Conservation (phyloP, 1,284 basidiomycete genomes). For the Sanghuangporus baumii region DNA sequence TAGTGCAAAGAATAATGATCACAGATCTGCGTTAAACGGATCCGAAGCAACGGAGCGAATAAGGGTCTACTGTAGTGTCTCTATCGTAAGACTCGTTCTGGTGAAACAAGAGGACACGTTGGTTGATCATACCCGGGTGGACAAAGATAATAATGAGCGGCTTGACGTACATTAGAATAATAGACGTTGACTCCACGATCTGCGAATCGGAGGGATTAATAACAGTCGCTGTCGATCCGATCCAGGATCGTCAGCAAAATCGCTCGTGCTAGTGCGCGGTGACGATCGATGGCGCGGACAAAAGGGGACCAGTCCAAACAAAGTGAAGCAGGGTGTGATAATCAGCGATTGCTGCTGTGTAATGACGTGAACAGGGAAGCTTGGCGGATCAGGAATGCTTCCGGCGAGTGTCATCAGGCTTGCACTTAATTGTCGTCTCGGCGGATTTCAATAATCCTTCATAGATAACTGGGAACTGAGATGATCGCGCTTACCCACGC, state of each 20-base stretch:
- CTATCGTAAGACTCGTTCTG: conserved; percentile 16
- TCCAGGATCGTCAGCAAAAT: conserved; percentile 1
- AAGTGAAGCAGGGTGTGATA: background rate
- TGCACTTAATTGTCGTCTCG: background rate
- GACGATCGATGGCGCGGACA: background rate
- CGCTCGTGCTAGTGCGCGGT: background rate
- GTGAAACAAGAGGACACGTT: background rate
- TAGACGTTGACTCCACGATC: conserved; percentile 16
- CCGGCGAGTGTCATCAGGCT: background rate
- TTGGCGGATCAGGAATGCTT: background rate
- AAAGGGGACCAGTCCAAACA: background rate
- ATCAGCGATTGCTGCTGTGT: background rate
- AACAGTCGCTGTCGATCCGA: background rate
- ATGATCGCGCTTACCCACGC: conserved; percentile 3
- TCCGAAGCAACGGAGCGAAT: background rate
- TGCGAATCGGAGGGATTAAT: background rate
- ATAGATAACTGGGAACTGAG: background rate
- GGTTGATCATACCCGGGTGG: background rate
- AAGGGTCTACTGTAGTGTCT: background rate
- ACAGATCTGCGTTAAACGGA: background rate
- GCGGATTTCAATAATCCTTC: background rate
- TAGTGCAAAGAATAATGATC: background rate
- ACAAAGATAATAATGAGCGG: background rate
- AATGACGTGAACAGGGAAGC: background rate
- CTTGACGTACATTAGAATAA: conserved; percentile 18